Percentiles rank a stretch among this genome's conserved stretches.
Evolutionary conservation across 805 yeast species (phyloP).

Genomic region (Saturnispora mendoncae): DNA sequence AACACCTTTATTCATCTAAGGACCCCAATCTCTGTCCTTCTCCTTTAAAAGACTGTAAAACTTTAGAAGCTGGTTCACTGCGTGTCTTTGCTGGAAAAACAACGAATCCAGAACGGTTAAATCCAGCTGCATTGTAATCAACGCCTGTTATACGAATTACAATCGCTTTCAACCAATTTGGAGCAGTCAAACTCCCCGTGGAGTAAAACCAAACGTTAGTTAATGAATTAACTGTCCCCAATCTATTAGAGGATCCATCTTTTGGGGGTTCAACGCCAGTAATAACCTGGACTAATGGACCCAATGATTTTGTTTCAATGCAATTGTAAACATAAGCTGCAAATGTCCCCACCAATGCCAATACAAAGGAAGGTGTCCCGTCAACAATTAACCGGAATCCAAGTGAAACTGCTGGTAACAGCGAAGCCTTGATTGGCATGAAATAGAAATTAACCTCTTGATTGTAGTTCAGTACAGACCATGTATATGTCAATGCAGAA

Average conservation of each 20-base stretch:
- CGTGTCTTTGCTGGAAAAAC: constrained; percentile 14
- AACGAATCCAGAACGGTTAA: constrained; percentile 21
- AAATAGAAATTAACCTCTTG: constrained; percentile 44
- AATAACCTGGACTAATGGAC: constrained; percentile 32
- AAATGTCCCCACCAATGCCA: constrained; percentile 40
- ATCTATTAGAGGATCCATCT: constrained; percentile 20
- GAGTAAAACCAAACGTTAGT: constrained; percentile 33
- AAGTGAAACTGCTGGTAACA: constrained; percentile 37
- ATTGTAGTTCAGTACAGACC: constrained; percentile 52
- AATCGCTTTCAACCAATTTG: constrained; percentile 33
- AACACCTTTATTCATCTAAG: background rate
- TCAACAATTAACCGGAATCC: constrained; percentile 38
- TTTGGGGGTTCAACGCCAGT: constrained; percentile 24
- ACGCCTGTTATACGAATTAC: constrained; percentile 26
- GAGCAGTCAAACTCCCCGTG: constrained; percentile 51
- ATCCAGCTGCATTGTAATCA: constrained; percentile 24
- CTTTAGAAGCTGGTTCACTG: background rate
- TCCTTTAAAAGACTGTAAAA: constrained; percentile 1
- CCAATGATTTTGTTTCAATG: constrained; percentile 47
- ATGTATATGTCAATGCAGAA: constrained; percentile 49
- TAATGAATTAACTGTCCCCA: constrained; percentile 24
- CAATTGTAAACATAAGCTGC: constrained; percentile 57
- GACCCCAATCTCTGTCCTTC: constrained; percentile 8
- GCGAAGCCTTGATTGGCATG: constrained; percentile 47
- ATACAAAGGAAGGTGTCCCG: constrained; percentile 34